phyloP scores from a whole-genome alignment of 106 monocot genomes.

The Dendrobium officinale region DNA sequence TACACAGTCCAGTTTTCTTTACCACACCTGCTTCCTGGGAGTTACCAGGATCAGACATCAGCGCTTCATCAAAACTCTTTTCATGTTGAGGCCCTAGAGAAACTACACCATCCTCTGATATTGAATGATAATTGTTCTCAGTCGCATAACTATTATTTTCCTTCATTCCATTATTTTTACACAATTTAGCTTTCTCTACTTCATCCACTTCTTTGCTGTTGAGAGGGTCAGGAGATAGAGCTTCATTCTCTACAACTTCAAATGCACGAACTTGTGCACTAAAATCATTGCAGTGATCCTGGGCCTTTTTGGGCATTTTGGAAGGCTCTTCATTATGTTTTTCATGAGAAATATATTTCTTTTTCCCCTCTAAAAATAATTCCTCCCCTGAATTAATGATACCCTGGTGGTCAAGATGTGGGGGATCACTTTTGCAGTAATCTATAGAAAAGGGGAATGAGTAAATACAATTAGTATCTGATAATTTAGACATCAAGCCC shows the following conservation, averaged over 20 bases:
- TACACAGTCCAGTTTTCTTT: constrained; percentile 12
- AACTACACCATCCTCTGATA: not conserved
- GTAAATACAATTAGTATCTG: not conserved
- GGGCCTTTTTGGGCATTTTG: not conserved
- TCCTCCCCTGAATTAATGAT: not conserved
- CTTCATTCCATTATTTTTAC: not conserved
- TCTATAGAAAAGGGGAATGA: not conserved
- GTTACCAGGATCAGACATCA: not conserved
- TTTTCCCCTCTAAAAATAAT: not conserved
- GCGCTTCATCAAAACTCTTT: not conserved
- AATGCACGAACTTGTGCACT: not conserved
- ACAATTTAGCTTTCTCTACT: not conserved
- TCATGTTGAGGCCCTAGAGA: not conserved
- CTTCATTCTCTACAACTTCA: not conserved
- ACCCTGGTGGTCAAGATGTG: constrained; percentile 2
- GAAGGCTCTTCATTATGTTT: constrained; percentile 1
- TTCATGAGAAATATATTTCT: constrained; percentile 6
- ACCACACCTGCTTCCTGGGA: not conserved
- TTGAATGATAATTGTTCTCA: not conserved
- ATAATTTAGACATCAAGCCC: not conserved
- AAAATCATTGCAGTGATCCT: not conserved
- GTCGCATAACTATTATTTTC: not conserved
- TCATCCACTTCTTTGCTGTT: not conserved
- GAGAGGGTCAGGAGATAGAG: not conserved
- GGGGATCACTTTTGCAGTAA: constrained; percentile 3